Percentiles rank a stretch among this genome's conserved stretches.
Conservation (phyloP, 2,329 filamentous ascomycete genomes). For the Epichloe gansuensis region DNA sequence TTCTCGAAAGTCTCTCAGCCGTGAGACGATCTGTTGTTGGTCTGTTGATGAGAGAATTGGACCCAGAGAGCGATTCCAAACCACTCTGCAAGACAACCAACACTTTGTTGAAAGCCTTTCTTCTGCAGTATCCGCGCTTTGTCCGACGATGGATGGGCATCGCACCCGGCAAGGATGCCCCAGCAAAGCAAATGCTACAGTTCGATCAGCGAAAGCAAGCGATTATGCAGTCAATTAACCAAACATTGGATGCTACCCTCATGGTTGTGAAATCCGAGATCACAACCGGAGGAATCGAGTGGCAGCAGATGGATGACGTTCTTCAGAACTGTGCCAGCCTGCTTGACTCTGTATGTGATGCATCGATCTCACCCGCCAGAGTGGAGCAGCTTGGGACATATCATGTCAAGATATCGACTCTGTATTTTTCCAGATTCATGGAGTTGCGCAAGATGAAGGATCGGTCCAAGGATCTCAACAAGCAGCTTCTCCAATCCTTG, state of each 20-base stretch:
- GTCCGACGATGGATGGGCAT: constrained; percentile 49
- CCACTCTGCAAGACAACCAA: constrained; percentile 12
- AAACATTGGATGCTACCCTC: constrained; percentile 47
- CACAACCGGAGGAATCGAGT: constrained; percentile 32
- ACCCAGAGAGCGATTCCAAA: constrained; percentile 8
- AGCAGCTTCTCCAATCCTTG: constrained; percentile 41
- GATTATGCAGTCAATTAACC: constrained; percentile 37
- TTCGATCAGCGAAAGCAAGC: constrained; percentile 47
- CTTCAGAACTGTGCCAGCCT: constrained; percentile 43
- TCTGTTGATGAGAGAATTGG: constrained; percentile 25
- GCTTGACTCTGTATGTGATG: constrained; percentile 37
- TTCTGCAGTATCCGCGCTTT: constrained; percentile 47
- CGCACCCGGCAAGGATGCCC: constrained; percentile 34
- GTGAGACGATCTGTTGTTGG: constrained; percentile 42
- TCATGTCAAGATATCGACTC: constrained; percentile 54
- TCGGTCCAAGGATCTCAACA: constrained; percentile 23
- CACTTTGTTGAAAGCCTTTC: constrained; percentile 38
- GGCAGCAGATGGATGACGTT: constrained; percentile 43
- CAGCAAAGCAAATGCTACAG: constrained; percentile 44
- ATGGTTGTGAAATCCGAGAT: constrained; percentile 42
- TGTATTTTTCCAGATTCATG: constrained; percentile 54
- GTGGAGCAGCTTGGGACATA: constrained; percentile 30
- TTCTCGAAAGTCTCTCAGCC: constrained; percentile 42
- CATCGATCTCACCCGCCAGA: constrained; percentile 16
- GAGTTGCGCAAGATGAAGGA: constrained; percentile 32